Conservation (phyloP, 768 basidiomycete genomes). For the Russula brevipes region DNA sequence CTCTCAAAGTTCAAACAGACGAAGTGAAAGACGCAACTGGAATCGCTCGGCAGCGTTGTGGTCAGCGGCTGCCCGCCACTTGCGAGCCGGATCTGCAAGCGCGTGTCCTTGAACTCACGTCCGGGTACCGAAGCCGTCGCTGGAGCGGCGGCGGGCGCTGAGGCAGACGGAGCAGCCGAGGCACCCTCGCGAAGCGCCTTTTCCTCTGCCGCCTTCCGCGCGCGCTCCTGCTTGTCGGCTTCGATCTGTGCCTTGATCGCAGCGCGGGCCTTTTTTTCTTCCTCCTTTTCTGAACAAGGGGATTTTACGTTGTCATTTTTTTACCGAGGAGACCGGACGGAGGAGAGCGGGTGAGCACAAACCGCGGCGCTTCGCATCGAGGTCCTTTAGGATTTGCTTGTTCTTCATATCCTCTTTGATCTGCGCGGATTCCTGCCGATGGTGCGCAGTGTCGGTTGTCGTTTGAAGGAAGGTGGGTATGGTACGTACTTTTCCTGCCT, state of each 20-base stretch:
- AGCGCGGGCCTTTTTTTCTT: slow-evolving; percentile 79
- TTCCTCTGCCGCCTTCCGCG: slow-evolving; percentile 83
- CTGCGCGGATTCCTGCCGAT: slow-evolving; percentile 56
- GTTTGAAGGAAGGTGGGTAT: neutral
- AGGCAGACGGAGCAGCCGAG: slow-evolving; percentile 33
- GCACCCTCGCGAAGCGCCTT: slow-evolving; percentile 85
- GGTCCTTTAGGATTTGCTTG: slow-evolving; percentile 81
- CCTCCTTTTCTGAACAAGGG: slow-evolving; percentile 67
- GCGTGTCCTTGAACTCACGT: slow-evolving; percentile 79
- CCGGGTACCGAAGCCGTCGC: slow-evolving; percentile 44
- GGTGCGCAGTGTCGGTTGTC: neutral
- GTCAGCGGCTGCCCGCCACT: slow-evolving; percentile 77
- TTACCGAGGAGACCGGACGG: no score
- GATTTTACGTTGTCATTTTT: neutral
- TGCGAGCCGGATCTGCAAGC: slow-evolving; percentile 85
- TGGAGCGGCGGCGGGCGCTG: slow-evolving; percentile 34
- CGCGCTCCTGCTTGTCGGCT: slow-evolving; percentile 84
- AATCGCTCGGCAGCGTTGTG: slow-evolving; percentile 72
- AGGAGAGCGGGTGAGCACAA: slow-evolving; percentile 18
- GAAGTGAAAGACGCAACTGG: slow-evolving; percentile 57
- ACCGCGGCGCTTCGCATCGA: slow-evolving; percentile 78
- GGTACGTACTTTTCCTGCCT: slow-evolving; percentile 65
- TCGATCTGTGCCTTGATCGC: slow-evolving; percentile 93
- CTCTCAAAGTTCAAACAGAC: neutral
- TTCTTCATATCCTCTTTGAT: slow-evolving; percentile 70